Evolutionary conservation across 208 protist genomes (phyloP).

Genomic region (Trypanosoma lewisi): DNA sequence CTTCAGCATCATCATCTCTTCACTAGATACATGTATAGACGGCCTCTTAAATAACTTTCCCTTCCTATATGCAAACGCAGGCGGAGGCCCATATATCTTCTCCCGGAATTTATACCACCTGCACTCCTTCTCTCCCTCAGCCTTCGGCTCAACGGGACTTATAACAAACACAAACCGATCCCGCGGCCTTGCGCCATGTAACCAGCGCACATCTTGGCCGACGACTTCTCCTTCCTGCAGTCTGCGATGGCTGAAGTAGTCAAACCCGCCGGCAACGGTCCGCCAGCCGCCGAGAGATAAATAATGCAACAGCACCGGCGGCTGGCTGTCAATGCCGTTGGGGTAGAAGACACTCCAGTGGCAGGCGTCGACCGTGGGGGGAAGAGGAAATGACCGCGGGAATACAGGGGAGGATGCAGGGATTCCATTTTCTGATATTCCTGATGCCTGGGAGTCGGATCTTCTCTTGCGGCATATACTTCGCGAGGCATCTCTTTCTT

Average conservation of each 20-base stretch:
- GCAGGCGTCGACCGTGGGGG: not conserved
- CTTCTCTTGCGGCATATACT: not conserved
- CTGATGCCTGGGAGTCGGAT: not conserved
- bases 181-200: slow-evolving; percentile 54
- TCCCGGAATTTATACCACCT: slow-evolving; percentile 17
- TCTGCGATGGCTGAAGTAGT: slow-evolving; percentile 70
- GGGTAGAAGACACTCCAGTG: slow-evolving; percentile 75
- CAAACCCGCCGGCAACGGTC: slow-evolving; percentile 49
- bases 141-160: slow-evolving; percentile 43
- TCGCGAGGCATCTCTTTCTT: not conserved
- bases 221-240: slow-evolving; percentile 51
- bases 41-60: slow-evolving; percentile 25
- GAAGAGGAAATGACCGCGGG: not conserved
- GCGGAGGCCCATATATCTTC: slow-evolving; percentile 27
- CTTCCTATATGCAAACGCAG: slow-evolving; percentile 39
- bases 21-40: not conserved
- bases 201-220: slow-evolving; percentile 66
- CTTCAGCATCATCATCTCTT: not conserved
- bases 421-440: no score
- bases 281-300: slow-evolving; percentile 53
- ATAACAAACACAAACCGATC: slow-evolving; percentile 72
- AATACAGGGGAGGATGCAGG: not conserved
- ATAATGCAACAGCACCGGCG: slow-evolving; percentile 71
- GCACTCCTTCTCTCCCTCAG: not conserved
- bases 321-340: slow-evolving; percentile 35